Percentiles rank a stretch among this genome's conserved stretches.
Conservation (phyloP, 2,329 filamentous ascomycete genomes). For the Fusarium sp. region DNA sequence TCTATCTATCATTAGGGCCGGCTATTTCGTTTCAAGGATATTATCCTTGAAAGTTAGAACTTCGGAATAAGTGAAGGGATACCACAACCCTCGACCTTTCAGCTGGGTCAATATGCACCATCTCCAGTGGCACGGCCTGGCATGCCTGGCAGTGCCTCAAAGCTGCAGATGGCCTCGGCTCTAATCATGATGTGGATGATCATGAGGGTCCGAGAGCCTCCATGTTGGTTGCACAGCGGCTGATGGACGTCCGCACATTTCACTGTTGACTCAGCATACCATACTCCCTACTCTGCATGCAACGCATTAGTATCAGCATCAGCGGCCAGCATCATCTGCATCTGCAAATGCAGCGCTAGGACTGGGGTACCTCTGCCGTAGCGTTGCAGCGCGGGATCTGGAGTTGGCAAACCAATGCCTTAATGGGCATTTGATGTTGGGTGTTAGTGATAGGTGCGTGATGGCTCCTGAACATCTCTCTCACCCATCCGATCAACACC, state of each 20-base stretch:
- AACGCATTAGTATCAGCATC: background rate
- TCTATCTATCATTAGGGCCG: background rate
- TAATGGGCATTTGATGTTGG: background rate
- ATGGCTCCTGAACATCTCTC: background rate
- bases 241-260: slow-evolving; percentile 29
- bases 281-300: background rate
- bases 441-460: slow-evolving; percentile 8
- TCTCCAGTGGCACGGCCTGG: slow-evolving; percentile 2
- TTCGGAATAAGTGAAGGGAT: slow-evolving; percentile 12
- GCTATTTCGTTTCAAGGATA: slow-evolving; percentile 25
- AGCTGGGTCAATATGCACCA: slow-evolving; percentile 42
- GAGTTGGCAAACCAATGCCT: slow-evolving; percentile 17
- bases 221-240: slow-evolving; percentile 34
- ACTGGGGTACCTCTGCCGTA: slow-evolving; percentile 27
- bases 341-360: slow-evolving; percentile 10
- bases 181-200: slow-evolving; percentile 33
- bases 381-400: slow-evolving; percentile 34
- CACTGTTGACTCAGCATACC: slow-evolving; percentile 21
- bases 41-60: slow-evolving; percentile 21
- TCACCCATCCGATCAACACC: background rate
- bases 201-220: slow-evolving; percentile 37
- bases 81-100: slow-evolving; percentile 39
- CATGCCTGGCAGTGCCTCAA: slow-evolving; percentile 18
- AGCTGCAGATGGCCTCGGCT: slow-evolving; percentile 38
- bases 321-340: slow-evolving; percentile 22